Percentiles rank a stretch among this genome's conserved stretches.
Conservation (phyloP, 257 asterid genomes). For the Scutellaria minor region DNA sequence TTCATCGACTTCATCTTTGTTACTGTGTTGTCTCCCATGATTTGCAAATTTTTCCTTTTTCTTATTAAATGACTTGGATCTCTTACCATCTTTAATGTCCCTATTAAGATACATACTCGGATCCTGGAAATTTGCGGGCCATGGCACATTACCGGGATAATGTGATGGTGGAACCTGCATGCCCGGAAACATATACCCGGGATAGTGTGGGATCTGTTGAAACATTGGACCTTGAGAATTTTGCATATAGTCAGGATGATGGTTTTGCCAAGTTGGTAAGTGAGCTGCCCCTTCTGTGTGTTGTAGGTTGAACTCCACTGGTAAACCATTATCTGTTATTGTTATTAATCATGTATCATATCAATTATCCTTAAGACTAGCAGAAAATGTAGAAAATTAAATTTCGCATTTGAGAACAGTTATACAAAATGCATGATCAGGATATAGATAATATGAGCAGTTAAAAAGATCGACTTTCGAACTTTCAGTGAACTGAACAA, state of each 20-base stretch:
- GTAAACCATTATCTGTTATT: constrained; percentile 52
- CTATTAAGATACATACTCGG: constrained; percentile 39
- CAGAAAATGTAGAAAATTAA: background rate
- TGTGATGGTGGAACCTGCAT: constrained; percentile 59
- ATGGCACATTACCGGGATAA: constrained; percentile 51
- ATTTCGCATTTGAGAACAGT: background rate
- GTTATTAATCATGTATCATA: constrained; percentile 23
- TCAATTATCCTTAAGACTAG: background rate
- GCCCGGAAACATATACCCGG: constrained; percentile 61
- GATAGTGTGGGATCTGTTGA: constrained; percentile 60
- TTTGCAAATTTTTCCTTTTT: constrained; percentile 45
- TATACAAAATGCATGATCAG: background rate
- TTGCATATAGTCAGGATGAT: constrained; percentile 55
- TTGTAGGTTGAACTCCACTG: constrained; percentile 45
- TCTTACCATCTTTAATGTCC: constrained; percentile 43
- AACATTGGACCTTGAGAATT: constrained; percentile 60
- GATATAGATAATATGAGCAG: background rate
- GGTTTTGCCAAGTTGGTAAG: constrained; percentile 56
- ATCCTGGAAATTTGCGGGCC: constrained; percentile 63
- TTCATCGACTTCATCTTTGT: constrained; percentile 37
- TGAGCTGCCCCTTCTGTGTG: constrained; percentile 57
- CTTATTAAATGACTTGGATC: constrained; percentile 40
- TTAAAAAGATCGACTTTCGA: too few relatives aligned
- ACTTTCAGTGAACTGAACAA: too few relatives aligned
- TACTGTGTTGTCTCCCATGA: constrained; percentile 23